Conservation (phyloP, 306 rosid species). For the Cicer pinnatifidum region DNA sequence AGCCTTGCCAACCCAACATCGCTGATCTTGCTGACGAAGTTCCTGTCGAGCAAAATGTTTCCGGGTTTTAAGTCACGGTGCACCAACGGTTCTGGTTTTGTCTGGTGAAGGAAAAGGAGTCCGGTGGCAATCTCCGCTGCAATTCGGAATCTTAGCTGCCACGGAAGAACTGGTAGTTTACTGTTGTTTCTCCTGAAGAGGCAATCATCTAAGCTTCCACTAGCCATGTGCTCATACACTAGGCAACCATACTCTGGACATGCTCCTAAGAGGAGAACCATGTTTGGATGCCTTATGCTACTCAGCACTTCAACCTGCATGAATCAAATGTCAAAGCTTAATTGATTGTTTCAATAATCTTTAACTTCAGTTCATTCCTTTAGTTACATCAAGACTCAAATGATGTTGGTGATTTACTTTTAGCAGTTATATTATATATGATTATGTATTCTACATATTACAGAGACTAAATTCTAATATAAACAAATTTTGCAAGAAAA, state of each 20-base stretch:
- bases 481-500: too few relatives aligned
- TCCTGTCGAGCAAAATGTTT: conserved; percentile 83
- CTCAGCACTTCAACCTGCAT: conserved; percentile 76
- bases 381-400: conserved; percentile 4
- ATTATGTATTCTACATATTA: too few relatives aligned
- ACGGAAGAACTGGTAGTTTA: conserved; percentile 57
- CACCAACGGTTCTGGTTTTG: conserved; percentile 90
- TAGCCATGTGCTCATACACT: conserved; percentile 84
- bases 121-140: conserved; percentile 87
- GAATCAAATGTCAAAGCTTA: conserved; percentile 25
- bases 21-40: conserved; percentile 87
- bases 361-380: neutral
- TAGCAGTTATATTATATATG: neutral
- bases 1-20: conserved; percentile 93
- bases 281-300: conserved; percentile 88
- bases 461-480: too few relatives aligned
- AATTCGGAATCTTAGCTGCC: conserved; percentile 82
- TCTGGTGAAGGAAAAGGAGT: conserved; percentile 79
- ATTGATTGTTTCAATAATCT: neutral
- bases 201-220: conserved; percentile 89
- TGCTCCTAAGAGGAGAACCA: conserved; percentile 93
- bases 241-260: conserved; percentile 85
- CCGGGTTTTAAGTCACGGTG: conserved; percentile 91
- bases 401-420: conserved; percentile 8
- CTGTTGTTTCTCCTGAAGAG: conserved; percentile 64